Percentiles rank a stretch among this genome's conserved stretches.
Conservation (phyloP, 2,329 filamentous ascomycete genomes). For the Fusarium tricinctum region DNA sequence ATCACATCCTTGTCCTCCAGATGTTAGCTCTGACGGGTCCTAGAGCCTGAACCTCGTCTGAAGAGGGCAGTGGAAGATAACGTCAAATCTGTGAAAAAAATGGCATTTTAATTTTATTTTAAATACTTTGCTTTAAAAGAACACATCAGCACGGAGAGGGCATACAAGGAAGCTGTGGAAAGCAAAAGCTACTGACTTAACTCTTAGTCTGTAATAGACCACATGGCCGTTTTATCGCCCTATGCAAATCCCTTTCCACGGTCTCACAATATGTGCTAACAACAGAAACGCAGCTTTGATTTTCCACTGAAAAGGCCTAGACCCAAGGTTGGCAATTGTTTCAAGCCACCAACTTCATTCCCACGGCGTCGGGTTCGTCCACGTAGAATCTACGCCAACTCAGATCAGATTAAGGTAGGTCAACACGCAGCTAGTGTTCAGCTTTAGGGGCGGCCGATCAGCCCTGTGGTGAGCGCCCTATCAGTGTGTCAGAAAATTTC, state of each 20-base stretch:
- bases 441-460: background rate
- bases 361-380: constrained; percentile 4
- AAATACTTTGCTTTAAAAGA: no score
- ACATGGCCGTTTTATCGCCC: background rate
- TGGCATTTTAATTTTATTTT: no score
- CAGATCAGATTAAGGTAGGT: background rate
- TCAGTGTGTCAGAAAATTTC: accelerated
- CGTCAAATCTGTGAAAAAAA: no score
- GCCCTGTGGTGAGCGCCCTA: background rate
- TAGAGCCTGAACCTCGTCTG: background rate
- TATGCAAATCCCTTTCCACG: accelerated
- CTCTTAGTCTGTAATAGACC: background rate
- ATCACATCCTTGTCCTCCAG: no score
- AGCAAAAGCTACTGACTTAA: background rate
- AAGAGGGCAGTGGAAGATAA: background rate
- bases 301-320: background rate
- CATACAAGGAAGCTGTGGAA: background rate
- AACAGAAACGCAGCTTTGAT: background rate
- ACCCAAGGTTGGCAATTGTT: background rate
- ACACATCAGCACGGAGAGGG: background rate
- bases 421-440: background rate
- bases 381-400: background rate
- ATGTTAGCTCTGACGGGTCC: no score
- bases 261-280: background rate
- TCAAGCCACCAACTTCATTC: constrained; percentile 25